Percentiles rank a stretch among this genome's conserved stretches.
Conservation (phyloP, 192 early-diverging fungal species). For the Coemansia sp. region DNA sequence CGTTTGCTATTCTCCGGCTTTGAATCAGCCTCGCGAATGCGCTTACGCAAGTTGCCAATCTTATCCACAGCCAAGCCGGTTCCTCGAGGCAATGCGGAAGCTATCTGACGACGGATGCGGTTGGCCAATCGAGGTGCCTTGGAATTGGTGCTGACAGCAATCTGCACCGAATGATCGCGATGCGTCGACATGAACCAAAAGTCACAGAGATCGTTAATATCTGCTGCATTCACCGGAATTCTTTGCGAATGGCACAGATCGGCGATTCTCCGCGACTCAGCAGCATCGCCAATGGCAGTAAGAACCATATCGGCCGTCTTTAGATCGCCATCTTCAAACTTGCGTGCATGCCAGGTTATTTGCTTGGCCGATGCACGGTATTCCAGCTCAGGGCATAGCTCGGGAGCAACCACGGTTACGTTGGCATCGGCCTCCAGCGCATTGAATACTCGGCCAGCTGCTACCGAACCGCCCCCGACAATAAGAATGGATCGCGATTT, state of each 20-base stretch:
- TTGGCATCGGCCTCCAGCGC: conserved; percentile 76
- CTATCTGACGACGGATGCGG: conserved; percentile 69
- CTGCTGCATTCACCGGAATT: conserved; percentile 92
- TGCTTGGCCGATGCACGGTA: conserved; percentile 59
- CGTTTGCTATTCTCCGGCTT: conserved; percentile 61
- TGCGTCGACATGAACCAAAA: conserved; percentile 91
- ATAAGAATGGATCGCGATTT: conserved; percentile 75
- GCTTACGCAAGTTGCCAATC: conserved; percentile 63
- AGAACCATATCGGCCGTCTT: conserved; percentile 57
- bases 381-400: conserved; percentile 63
- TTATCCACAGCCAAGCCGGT: conserved; percentile 71
- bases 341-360: conserved; percentile 53
- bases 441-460: conserved; percentile 77
- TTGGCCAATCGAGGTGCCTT: conserved; percentile 86
- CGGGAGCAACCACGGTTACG: conserved; percentile 74
- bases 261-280: conserved; percentile 68
- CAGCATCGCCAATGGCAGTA: conserved; percentile 70
- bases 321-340: conserved; percentile 52
- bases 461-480: conserved; percentile 84
- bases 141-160: conserved; percentile 86
- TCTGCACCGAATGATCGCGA: conserved; percentile 80
- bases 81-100: conserved; percentile 56
- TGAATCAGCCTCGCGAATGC: conserved; percentile 62
- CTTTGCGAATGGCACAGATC: conserved; percentile 57
- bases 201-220: conserved; percentile 85